Conservation (phyloP, 2,329 filamentous ascomycete species). For the Fusarium anguioides region DNA sequence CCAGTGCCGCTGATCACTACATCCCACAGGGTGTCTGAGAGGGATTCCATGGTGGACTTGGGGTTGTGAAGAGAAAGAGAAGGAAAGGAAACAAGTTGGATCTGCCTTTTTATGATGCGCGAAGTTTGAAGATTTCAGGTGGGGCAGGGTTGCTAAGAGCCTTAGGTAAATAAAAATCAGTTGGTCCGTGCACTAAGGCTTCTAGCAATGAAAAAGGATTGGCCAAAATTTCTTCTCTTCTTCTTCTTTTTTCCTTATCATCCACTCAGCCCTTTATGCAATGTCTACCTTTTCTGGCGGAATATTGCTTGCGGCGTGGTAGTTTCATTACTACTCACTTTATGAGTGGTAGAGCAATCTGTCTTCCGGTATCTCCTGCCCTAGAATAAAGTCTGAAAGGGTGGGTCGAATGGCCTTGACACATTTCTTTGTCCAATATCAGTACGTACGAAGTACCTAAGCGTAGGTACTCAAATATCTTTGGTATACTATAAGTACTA, state of each 20-base stretch:
- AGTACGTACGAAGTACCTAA: no score
- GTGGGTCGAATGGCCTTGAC: slow-evolving; percentile 83
- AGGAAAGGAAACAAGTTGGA: slow-evolving; percentile 16
- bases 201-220: slow-evolving; percentile 15
- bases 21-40: slow-evolving; percentile 81
- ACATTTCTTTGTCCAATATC: slow-evolving; percentile 62
- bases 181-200: slow-evolving; percentile 42
- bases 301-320: slow-evolving; percentile 52
- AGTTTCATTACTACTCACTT: slow-evolving; percentile 63
- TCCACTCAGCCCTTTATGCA: slow-evolving; percentile 48
- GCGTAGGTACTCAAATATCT: no score
- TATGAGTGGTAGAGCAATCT: slow-evolving; percentile 71
- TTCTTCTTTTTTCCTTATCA: slow-evolving; percentile 40
- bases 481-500: no score
- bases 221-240: slow-evolving; percentile 46
- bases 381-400: slow-evolving; percentile 81
- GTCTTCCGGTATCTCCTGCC: slow-evolving; percentile 89
- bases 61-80: slow-evolving; percentile 24
- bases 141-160: slow-evolving; percentile 35
- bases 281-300: slow-evolving; percentile 45
- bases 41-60: slow-evolving; percentile 72
- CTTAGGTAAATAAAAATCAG: background rate
- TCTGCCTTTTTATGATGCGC: slow-evolving; percentile 25
- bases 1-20: slow-evolving; percentile 83
- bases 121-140: slow-evolving; percentile 39